Conservation (phyloP, 2,329 filamentous ascomycete genomes). For the Fusarium xyrophilum region DNA sequence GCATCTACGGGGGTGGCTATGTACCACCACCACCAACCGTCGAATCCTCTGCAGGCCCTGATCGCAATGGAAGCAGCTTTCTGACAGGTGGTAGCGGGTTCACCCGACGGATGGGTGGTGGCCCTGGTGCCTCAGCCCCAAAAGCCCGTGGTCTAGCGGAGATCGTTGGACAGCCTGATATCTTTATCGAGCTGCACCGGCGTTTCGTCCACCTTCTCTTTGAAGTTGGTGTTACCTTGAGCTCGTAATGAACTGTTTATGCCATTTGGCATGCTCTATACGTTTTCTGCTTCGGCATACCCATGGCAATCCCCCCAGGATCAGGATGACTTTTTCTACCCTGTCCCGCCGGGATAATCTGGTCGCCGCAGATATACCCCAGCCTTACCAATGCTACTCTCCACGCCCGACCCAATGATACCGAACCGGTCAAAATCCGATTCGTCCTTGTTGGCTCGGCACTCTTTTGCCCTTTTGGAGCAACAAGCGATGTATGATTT, state of each 20-base stretch:
- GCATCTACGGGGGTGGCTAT: constrained; percentile 48
- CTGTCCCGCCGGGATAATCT: constrained; percentile 6
- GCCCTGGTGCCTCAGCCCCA: constrained; percentile 61
- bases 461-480: constrained; percentile 12
- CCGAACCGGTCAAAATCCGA: constrained; percentile 6
- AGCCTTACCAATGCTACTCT: constrained; percentile 24
- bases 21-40: constrained; percentile 40
- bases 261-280: constrained; percentile 39
- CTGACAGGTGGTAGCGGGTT: constrained; percentile 63
- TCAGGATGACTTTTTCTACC: not conserved
- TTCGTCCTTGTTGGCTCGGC: constrained; percentile 5
- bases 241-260: constrained; percentile 49
- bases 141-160: constrained; percentile 69
- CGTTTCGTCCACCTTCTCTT: constrained; percentile 69
- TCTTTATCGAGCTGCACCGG: constrained; percentile 71
- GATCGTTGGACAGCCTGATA: constrained; percentile 70
- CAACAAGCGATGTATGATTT: constrained; percentile 17
- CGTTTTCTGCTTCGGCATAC: constrained; percentile 36
- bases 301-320: not conserved
- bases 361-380: constrained; percentile 21
- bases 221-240: constrained; percentile 63
- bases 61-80: constrained; percentile 61
- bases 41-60: constrained; percentile 44
- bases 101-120: constrained; percentile 64
- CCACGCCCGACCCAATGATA: constrained; percentile 5